Evolutionary conservation across 2,329 filamentous ascomycete species (phyloP).

Genomic region (Elsinoe fawcettii): DNA sequence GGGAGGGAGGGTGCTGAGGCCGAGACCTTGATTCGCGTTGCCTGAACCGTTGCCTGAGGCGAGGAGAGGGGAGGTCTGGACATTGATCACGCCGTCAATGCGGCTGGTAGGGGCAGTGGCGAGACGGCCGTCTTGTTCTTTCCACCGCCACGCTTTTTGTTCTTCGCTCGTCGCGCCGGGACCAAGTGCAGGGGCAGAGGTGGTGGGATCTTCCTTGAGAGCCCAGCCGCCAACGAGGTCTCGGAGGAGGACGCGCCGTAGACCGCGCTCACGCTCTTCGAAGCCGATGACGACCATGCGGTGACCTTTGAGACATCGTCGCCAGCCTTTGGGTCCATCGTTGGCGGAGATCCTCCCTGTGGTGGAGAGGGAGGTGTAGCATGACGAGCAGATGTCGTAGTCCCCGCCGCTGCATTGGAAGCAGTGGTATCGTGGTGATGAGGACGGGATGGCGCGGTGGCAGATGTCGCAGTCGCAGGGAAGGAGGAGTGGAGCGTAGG

Average conservation of each 20-base stretch:
- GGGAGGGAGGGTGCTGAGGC: conserved; percentile 51
- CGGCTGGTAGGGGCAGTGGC: background rate
- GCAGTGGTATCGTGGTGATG: conserved; percentile 70
- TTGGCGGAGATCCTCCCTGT: conserved; percentile 60
- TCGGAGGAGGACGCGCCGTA: conserved; percentile 58
- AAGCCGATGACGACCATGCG: conserved; percentile 78
- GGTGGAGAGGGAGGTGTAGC: conserved; percentile 62
- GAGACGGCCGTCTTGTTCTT: conserved; percentile 28
- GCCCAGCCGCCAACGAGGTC: conserved; percentile 72
- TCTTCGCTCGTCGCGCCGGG: background rate
- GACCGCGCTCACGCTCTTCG: conserved; percentile 58
- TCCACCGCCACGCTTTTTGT: conserved; percentile 29
- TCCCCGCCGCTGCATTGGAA: conserved; percentile 69
- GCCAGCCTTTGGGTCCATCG: conserved; percentile 75
- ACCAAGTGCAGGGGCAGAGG: background rate
- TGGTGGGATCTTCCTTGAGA: conserved; percentile 44
- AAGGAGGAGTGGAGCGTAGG: conserved; percentile 51
- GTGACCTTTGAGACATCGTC: conserved; percentile 67
- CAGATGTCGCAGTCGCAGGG: conserved; percentile 74
- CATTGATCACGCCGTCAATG: background rate
- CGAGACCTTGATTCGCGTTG: background rate
- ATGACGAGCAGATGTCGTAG: conserved; percentile 75
- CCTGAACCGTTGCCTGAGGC: background rate
- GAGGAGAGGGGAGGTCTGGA: background rate
- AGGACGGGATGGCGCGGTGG: conserved; percentile 61